Evolutionary conservation across 202 grass and related monocot genomes (phyloP).

Genomic region (Dendrocalamus latiflorus): DNA sequence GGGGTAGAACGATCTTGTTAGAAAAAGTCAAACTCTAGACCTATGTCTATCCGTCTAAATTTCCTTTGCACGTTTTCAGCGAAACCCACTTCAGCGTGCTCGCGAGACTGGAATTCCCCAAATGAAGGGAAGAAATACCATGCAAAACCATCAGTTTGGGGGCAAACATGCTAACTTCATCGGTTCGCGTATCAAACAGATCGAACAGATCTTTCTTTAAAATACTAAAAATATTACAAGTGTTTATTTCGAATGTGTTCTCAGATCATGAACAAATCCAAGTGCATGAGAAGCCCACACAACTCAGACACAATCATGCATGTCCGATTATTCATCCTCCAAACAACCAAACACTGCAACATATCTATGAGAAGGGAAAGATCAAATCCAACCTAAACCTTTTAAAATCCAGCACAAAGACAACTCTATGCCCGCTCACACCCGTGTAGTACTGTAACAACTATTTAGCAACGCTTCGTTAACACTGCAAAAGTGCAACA

Average conservation of each 20-base stretch:
- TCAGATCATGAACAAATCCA: background rate
- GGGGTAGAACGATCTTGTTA: no score
- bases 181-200: background rate
- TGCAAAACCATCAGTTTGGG: background rate
- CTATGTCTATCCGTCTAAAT: no score
- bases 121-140: background rate
- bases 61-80: no score
- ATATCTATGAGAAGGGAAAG: background rate
- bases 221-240: background rate
- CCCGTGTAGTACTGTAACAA: background rate
- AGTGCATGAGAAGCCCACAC: background rate
- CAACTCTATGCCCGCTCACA: background rate
- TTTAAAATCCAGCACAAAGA: background rate
- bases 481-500: background rate
- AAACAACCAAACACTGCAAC: background rate
- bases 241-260: background rate
- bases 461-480: background rate
- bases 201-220: background rate
- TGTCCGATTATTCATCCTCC: constrained; percentile 5
- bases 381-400: background rate
- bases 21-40: no score
- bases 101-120: no score
- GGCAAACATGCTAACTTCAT: background rate
- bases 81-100: no score
- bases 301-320: background rate